Evolutionary conservation across 2,329 filamentous ascomycete species (phyloP), one percentile per base, ranked within the genome.

Genomic region (Talaromyces islandicus): DNA sequence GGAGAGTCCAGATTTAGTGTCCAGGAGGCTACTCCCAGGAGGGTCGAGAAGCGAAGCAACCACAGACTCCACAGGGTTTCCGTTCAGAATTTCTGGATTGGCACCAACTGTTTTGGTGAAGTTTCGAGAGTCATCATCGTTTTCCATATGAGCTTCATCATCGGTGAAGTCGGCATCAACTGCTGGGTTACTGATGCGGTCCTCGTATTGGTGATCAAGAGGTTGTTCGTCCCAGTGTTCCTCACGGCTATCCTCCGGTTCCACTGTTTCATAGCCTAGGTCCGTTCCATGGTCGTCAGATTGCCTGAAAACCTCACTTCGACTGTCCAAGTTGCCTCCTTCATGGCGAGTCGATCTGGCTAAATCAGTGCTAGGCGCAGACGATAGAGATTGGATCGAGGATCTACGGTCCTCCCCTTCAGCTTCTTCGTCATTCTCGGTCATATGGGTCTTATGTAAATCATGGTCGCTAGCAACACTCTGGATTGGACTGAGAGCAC

Each of bases 11-110:
- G 85, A 87, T 10, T 80, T 81, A 14, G 76, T 78, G 3, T 86
- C 92, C 57, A 96, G 71, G 12, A 88, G 84, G 32, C 32, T 35
- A 12, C 32, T 35, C 3, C 32, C 32, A 2, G 91, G 95, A 0
- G 91, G 93, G 19, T 92, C 91, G 67, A 94, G 88, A 7, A 97
- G 79, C 17, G 92, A 97, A 7, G 93, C 93, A 11, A 97, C 92
- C 10, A 89, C 90, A 14, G 92, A 97, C 73, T 97, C 92, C 0
- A 96, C 87, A 2, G 84, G 91, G 35, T 86, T 70, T 1, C 85
- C 85, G 1, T 85, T 87, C 3, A 95, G 83, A 69, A 91, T 88
- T 65, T 90, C 83, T 1, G 91, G 88, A 66, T 90, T 96, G 11
- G 87, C 86, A 48, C 83, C 89, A 53, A 84, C 84, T 27, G 84